Conservation (phyloP, 164 flowering plant species). For the Annona cherimola region DNA sequence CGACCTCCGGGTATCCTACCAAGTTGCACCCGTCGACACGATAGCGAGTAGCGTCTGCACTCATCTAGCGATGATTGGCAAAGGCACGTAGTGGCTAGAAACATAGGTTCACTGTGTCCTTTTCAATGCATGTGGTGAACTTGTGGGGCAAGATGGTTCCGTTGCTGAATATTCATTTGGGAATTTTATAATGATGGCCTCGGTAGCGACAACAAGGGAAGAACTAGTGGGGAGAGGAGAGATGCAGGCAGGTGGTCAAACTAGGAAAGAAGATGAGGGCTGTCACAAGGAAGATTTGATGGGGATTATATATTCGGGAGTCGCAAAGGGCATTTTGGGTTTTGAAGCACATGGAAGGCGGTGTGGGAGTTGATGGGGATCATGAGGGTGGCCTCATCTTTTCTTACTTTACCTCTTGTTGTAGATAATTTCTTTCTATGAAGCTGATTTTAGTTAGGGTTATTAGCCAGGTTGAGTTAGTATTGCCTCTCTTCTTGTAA, state of each 20-base stretch:
- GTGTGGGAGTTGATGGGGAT: not conserved
- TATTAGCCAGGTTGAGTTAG: not conserved
- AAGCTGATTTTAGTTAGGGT: not conserved
- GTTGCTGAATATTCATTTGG: not conserved
- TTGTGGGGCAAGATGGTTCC: not conserved
- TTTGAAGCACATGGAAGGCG: not conserved
- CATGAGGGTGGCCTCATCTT: not conserved
- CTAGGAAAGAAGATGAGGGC: not conserved
- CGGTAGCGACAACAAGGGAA: not conserved
- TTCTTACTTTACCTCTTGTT: not conserved
- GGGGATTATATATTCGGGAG: not conserved
- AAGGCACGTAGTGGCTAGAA: not conserved
- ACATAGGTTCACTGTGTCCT: too few relatives aligned
- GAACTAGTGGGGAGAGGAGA: too few relatives aligned
- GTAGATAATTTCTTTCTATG: not conserved
- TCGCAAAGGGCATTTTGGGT: not conserved
- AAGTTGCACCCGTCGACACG: not conserved
- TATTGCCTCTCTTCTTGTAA: not conserved
- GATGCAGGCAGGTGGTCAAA: not conserved
- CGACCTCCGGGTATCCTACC: too few relatives aligned
- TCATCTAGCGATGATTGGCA: not conserved
- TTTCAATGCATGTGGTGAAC: slow-evolving; percentile 1
- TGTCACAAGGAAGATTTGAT: not conserved
- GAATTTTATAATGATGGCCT: not conserved
- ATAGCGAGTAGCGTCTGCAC: not conserved